A percentile compares a stretch with the other conserved stretches of the same genome.
Conservation (phyloP, 805 yeast genomes). For the Tetrapisispora namnaoensis region DNA sequence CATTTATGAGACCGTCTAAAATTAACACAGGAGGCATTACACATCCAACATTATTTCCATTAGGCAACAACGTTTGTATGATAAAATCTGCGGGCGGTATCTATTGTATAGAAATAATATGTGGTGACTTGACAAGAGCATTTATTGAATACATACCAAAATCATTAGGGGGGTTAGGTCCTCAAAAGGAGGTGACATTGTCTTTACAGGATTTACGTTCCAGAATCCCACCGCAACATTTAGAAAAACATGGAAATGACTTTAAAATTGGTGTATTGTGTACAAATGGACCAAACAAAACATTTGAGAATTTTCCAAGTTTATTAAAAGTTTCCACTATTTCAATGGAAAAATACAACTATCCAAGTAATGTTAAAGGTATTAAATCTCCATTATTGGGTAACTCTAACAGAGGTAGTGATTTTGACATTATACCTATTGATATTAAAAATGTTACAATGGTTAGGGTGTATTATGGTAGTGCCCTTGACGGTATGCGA, state of each 20-base stretch:
- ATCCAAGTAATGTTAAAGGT: slow-evolving; percentile 14
- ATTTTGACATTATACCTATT: slow-evolving; percentile 21
- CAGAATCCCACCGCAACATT: slow-evolving; percentile 24
- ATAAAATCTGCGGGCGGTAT: slow-evolving; percentile 56
- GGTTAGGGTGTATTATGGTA: slow-evolving; percentile 63
- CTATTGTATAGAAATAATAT: slow-evolving; percentile 58
- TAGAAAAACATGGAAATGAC: slow-evolving; percentile 23
- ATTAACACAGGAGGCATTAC: slow-evolving; percentile 15
- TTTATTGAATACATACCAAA: slow-evolving; percentile 53
- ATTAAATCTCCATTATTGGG: slow-evolving; percentile 25
- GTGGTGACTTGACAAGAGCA: slow-evolving; percentile 43
- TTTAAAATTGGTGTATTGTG: slow-evolving; percentile 43
- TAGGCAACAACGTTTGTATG: slow-evolving; percentile 36
- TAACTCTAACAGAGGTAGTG: slow-evolving; percentile 20
- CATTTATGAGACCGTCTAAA: slow-evolving; percentile 29
- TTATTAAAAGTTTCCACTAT: slow-evolving; percentile 12
- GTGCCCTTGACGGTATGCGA: slow-evolving; percentile 73
- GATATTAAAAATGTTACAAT: slow-evolving; percentile 31
- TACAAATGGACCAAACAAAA: slow-evolving; percentile 48
- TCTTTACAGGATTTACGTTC: slow-evolving; percentile 37
- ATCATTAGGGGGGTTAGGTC: slow-evolving; percentile 50
- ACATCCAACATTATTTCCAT: slow-evolving; percentile 37
- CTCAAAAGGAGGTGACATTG: slow-evolving; percentile 42
- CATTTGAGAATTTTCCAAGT: slow-evolving; percentile 40
- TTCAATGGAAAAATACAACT: slow-evolving; percentile 24